Base-by-base conservation (phyloP, 2,329 filamentous ascomycete genomes). In the Colletotrichum eremochloae region DNA sequence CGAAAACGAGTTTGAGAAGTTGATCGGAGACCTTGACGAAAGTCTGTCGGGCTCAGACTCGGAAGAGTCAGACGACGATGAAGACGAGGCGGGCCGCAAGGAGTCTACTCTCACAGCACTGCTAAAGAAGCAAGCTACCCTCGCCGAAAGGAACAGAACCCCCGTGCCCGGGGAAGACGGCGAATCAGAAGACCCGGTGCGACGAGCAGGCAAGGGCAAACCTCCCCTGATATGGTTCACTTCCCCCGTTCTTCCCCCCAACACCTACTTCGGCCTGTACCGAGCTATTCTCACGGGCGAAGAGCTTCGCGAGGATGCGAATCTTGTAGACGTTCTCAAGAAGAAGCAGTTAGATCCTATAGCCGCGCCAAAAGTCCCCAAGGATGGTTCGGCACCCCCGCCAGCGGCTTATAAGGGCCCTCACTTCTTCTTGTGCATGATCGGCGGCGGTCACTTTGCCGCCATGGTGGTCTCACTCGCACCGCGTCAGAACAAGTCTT, bases 361-460 rank as follows among this genome's bases (percentile, higher is more conserved):
- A 78, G 81, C 82, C 53, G 84, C 82, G 68, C 86, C 81, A 42
- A 88, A 88, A 73, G 84, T 88, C 2, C 82, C 86, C 48, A 90
- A 89, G 68, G 90, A 91, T 60, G 89, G 90, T 2, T 84, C 85
- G 20, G 58, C 57, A 15, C 70, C 70, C 20, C 85, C 88, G 2
- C 83, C 86, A 1, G 82, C 88, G 12, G 85, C 85, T 4, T 90
- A 92, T 78, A 89, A 91, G 33, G 91, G 92, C 9, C 94, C 95
- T 2, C 95, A 98, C 79, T 91, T 97, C 62, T 98, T 99, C 79
- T 88, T 99, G 60, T 98, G 95, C 82, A 99, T 99, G 96, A 97
- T 99, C 63, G 96, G 96, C 33, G 96, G 96, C 72, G 96, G 96
- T 0, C 96, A 99, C 80, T 99, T 99, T 79, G 96, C 96, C 0